Evolutionary conservation across 2,329 filamentous ascomycete species (phyloP).

Genomic region (Diaporthe aspalathi): DNA sequence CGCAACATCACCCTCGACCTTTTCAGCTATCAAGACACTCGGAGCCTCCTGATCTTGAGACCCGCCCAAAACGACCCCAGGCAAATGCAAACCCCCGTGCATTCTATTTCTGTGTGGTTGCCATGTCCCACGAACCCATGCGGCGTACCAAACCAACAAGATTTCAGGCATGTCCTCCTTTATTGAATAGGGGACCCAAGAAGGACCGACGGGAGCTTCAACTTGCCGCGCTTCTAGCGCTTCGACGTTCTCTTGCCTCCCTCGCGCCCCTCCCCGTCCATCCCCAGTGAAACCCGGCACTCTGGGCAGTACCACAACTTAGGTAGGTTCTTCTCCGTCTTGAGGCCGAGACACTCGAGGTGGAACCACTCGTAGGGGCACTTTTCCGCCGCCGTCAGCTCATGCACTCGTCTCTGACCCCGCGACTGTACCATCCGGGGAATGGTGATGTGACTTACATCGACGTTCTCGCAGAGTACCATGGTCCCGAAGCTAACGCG

Average conservation of each 20-base stretch:
- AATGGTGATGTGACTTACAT: slow-evolving; percentile 65
- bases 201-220: slow-evolving; percentile 11
- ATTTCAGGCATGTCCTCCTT: background rate
- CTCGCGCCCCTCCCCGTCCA: slow-evolving; percentile 70
- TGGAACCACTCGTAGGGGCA: slow-evolving; percentile 91
- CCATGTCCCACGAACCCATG: background rate
- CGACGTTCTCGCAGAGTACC: slow-evolving; percentile 84
- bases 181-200: slow-evolving; percentile 22
- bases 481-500: slow-evolving; percentile 84
- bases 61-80: background rate
- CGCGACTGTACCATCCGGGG: background rate
- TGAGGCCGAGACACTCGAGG: slow-evolving; percentile 78
- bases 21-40: background rate
- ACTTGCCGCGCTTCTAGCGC: slow-evolving; percentile 54
- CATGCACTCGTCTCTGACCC: background rate
- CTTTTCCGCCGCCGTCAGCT: slow-evolving; percentile 55
- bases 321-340: slow-evolving; percentile 75
- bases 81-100: background rate
- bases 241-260: slow-evolving; percentile 63
- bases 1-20: background rate
- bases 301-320: slow-evolving; percentile 89
- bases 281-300: slow-evolving; percentile 72
- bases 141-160: background rate
- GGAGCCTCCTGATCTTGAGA: background rate
- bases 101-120: background rate